phyloP scores from a whole-genome alignment of 1,284 basidiomycete species.

The Phellopilus nigrolimitatus region DNA sequence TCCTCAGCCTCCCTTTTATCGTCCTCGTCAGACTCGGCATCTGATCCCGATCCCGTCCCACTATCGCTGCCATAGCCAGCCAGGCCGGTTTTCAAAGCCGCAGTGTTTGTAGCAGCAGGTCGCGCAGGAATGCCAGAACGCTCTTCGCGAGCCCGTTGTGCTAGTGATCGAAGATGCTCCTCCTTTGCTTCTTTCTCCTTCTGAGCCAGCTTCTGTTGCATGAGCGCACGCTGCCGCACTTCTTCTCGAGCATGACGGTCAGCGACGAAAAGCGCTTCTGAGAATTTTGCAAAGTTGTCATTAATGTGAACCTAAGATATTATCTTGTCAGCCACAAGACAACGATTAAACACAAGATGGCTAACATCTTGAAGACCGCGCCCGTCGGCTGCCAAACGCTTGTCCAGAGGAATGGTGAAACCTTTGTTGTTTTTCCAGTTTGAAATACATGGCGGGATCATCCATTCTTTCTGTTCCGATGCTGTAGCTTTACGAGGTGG shows the following conservation, averaged over 20 bases:
- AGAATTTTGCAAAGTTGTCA: conserved; percentile 99
- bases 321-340: conserved; percentile 16
- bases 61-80: conserved; percentile 84
- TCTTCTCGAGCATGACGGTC: conserved; percentile 98
- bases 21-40: conserved; percentile 35
- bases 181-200: conserved; percentile 98
- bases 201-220: conserved; percentile 97
- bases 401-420: conserved; percentile 98
- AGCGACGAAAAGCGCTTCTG: conserved; percentile 94
- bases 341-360: conserved; percentile 20
- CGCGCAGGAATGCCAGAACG: conserved; percentile 65
- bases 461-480: conserved; percentile 99
- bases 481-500: conserved; percentile 95
- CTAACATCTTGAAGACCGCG: conserved; percentile 94
- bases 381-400: conserved; percentile 96
- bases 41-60: conserved; percentile 45
- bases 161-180: conserved; percentile 90
- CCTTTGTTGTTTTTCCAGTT: conserved; percentile 99
- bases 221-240: conserved; percentile 90
- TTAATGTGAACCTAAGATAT: conserved; percentile 84
- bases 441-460: conserved; percentile 99
- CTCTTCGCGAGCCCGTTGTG: conserved; percentile 93
- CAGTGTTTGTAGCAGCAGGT: conserved; percentile 53
- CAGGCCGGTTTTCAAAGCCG: conserved; percentile 70
- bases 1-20: conserved; percentile 46